Conservation (phyloP, 2,329 filamentous ascomycete species). For the Stylonectria norvegica region DNA sequence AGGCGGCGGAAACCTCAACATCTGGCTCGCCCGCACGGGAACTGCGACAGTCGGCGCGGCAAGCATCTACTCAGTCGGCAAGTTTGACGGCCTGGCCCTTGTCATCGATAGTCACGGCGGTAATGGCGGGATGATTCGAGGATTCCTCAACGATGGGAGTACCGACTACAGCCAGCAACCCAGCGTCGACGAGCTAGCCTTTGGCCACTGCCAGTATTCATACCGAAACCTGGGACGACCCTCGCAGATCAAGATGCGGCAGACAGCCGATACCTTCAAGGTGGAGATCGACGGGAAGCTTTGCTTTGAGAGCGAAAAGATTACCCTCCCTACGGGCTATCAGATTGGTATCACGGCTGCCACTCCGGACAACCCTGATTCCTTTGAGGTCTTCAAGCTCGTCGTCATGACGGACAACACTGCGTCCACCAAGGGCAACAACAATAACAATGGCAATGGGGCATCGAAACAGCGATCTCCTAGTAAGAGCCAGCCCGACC, state of each 20-base stretch:
- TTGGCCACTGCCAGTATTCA: conserved; percentile 85
- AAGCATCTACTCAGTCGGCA: conserved; percentile 79
- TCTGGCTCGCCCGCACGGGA: conserved; percentile 82
- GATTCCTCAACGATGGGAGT: conserved; percentile 88
- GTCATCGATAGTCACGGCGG: conserved; percentile 82
- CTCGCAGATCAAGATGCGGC: conserved; percentile 71
- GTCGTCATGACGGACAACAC: conserved; percentile 60
- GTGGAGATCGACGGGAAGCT: conserved; percentile 75
- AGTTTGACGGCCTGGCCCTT: conserved; percentile 87
- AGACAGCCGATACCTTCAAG: conserved; percentile 62
- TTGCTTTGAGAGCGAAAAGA: conserved; percentile 81
- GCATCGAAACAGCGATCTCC: conserved; percentile 31
- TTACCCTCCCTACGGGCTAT: conserved; percentile 76
- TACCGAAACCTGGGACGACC: conserved; percentile 91
- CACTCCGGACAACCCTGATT: conserved; percentile 87
- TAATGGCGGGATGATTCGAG: conserved; percentile 74
- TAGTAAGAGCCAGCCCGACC: conserved; percentile 12
- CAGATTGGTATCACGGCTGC: conserved; percentile 83
- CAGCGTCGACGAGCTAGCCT: conserved; percentile 79
- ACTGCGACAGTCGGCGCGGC: conserved; percentile 61
- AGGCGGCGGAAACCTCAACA: conserved; percentile 82
- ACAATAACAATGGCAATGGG: conserved; percentile 7
- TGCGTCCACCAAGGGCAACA: conserved; percentile 14
- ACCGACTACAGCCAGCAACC: conserved; percentile 74
- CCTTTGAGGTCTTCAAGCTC: conserved; percentile 89